Base-by-base conservation (phyloP, 352 stramenopile species). In the Globisporangium canariense region DNA sequence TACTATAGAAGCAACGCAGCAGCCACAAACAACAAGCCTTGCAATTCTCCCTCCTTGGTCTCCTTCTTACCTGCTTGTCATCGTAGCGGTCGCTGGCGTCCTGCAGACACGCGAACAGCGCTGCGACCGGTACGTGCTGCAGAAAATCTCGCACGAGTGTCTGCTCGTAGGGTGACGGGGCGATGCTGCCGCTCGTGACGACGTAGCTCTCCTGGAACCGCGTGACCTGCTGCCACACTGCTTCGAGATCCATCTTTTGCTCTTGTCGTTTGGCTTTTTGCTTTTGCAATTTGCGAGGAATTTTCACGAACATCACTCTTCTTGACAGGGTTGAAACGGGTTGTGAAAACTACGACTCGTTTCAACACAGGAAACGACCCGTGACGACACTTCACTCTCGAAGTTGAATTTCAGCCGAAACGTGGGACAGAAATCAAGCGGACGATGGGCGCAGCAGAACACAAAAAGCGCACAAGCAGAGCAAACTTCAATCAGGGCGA, bases 31-130 rank as follows among this genome's bases (percentile, higher is more conserved):
- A 52, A 10, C 30, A 51, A 51, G 32, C 30, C 18, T 56, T 28
- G 50, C 57, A 34, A 34, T 28, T 43, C 18, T 52, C 54, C 22
- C 41, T 10, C 2, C 36, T 30, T 34, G 56, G 8, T 63, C 9
- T 16, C 16, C 10, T 34, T 20, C 25, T 9, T 47, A 91, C 86
- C 75, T 91, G 76, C 56, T 91, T 83, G 18, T 61, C 57, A 43
- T 88, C 82, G 57, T 66, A 67, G 6, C 65, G 73, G 47, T 93
- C 77, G 67, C 87, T 94, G 32, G 85, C 87, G 61, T 88, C 76
- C 69, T 96, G 84, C 34, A 96, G 75, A 70, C 80, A 90, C 47
- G 71, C 65, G 20, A 94, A 96, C 0, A 94, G 76, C 71, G 59
- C 75, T 20, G 76, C 73, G 13, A 96, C 38, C 34, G 87, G 82